phyloP scores from a whole-genome alignment of 108 stramenopile species.

The Cyclostephanos tholiformis region DNA sequence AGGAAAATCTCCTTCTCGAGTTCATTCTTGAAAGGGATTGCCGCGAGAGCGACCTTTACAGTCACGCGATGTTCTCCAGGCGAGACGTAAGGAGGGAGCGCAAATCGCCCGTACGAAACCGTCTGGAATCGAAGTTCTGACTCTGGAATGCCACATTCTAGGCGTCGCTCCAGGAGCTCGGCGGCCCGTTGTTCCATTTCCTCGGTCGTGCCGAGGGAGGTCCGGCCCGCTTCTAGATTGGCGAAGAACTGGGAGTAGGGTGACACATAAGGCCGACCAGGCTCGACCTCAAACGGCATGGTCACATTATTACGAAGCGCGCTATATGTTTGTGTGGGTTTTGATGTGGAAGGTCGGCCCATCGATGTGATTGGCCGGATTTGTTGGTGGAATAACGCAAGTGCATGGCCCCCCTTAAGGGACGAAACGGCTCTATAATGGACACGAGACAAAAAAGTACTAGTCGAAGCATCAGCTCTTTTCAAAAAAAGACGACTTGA shows the following conservation, averaged over 20 bases:
- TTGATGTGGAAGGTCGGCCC: conserved; percentile 17
- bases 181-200: conserved; percentile 42
- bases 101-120: conserved; percentile 66
- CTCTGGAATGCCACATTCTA: conserved; percentile 84
- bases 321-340: conserved; percentile 25
- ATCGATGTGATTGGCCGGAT: conserved; percentile 21
- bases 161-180: conserved; percentile 40
- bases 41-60: conserved; percentile 54
- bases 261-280: conserved; percentile 54
- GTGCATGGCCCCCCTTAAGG: background rate
- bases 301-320: conserved; percentile 46
- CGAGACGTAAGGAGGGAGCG: conserved; percentile 69
- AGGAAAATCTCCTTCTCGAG: conserved; percentile 61
- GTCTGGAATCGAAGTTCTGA: conserved; percentile 68
- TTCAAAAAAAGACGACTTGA: background rate
- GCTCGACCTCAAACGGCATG: conserved; percentile 33
- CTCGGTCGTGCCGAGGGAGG: conserved; percentile 57
- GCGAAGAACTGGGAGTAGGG: conserved; percentile 73
- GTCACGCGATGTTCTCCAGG: conserved; percentile 78
- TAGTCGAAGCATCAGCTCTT: conserved; percentile 1
- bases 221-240: conserved; percentile 61
- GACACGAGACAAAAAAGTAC: background rate
- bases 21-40: conserved; percentile 66
- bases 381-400: background rate
- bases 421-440: background rate